Conservation (phyloP, 1,284 basidiomycete species). For the Naganishia sp. region DNA sequence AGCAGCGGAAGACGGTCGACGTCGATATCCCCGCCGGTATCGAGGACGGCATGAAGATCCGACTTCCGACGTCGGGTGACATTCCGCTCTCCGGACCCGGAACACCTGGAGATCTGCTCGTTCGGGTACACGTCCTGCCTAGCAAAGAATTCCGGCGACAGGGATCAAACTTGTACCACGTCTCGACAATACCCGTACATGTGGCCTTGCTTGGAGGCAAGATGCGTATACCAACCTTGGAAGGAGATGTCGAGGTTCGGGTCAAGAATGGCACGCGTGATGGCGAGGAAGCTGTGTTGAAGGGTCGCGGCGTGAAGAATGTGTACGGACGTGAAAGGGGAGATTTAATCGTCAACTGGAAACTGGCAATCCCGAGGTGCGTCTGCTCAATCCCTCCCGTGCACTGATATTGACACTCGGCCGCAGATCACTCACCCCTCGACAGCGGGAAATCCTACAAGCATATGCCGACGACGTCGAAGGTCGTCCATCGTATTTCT, state of each 20-base stretch:
- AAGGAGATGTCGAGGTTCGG: constrained; percentile 93
- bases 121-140: constrained; percentile 80
- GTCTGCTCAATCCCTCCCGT: constrained; percentile 39
- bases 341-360: constrained; percentile 89
- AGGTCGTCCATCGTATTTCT: constrained; percentile 58
- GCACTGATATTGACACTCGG: constrained; percentile 28
- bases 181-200: constrained; percentile 88
- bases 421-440: constrained; percentile 71
- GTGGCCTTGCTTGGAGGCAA: constrained; percentile 87
- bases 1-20: constrained; percentile 73
- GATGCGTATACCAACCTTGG: constrained; percentile 90
- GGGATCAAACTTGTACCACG: constrained; percentile 87
- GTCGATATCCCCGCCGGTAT: constrained; percentile 88
- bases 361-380: constrained; percentile 85
- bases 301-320: constrained; percentile 78
- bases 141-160: constrained; percentile 88
- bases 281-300: constrained; percentile 94
- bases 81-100: constrained; percentile 78
- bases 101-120: constrained; percentile 77
- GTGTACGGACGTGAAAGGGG: constrained; percentile 71
- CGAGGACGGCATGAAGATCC: constrained; percentile 94
- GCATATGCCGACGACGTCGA: constrained; percentile 91
- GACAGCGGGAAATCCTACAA: constrained; percentile 84
- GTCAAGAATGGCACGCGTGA: constrained; percentile 92
- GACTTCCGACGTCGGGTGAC: constrained; percentile 81